Evolutionary conservation across 202 grass and related monocot genomes (phyloP).

Genomic region (Tripidium arundinaceum): DNA sequence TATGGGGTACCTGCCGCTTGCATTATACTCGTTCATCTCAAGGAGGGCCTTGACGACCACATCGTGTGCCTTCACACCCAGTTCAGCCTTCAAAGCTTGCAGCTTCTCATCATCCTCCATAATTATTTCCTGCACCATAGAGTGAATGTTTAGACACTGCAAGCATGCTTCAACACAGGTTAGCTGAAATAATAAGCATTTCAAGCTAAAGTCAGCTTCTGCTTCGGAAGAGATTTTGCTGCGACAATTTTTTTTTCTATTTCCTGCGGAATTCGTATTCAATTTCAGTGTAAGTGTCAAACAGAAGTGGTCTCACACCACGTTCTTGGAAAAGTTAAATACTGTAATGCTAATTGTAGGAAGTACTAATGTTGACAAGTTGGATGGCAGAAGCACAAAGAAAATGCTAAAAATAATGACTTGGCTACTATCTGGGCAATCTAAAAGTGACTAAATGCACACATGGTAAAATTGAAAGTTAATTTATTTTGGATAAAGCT

Average conservation of each 20-base stretch:
- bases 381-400: too few relatives aligned
- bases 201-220: not conserved
- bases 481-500: not conserved
- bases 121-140: constrained; percentile 30
- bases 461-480: not conserved
- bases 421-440: not conserved
- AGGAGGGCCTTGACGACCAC: constrained; percentile 26
- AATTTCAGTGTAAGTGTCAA: not conserved
- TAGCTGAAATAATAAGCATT: not conserved
- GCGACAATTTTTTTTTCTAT: not conserved
- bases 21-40: constrained; percentile 44
- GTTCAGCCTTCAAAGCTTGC: constrained; percentile 27
- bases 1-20: constrained; percentile 26
- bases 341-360: not conserved
- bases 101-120: constrained; percentile 39
- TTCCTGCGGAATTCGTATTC: not conserved
- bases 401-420: too few relatives aligned
- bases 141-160: not conserved
- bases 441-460: not conserved
- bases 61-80: constrained; percentile 21
- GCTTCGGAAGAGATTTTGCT: not conserved
- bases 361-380: not conserved
- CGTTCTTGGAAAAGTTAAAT: not conserved
- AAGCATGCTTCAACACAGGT: not conserved
- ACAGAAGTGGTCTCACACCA: not conserved